A percentile compares a stretch with the other conserved stretches of the same genome.
These are phyloP conservation scores for Acarospora socialis DNA, from an alignment of 2,329 filamentous ascomycete species.

Conservation along the genomic window DNA sequence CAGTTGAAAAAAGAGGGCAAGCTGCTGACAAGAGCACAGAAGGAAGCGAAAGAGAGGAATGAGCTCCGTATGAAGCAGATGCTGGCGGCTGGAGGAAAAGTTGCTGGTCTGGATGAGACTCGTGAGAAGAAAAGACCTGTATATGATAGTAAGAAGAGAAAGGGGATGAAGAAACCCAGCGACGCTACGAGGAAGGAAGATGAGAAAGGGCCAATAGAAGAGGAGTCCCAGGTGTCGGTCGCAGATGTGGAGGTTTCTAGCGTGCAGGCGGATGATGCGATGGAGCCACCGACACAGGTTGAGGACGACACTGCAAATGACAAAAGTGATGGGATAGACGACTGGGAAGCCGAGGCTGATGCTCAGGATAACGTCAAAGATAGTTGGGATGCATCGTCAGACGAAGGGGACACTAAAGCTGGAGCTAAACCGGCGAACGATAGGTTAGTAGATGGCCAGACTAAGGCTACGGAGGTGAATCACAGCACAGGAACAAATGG, in stretches of 20 bases:
- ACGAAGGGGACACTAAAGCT: constrained; percentile 44
- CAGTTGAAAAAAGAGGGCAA: constrained; percentile 35
- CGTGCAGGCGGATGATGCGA: constrained; percentile 64
- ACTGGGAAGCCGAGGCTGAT: constrained; percentile 76
- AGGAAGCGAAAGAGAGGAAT: constrained; percentile 31
- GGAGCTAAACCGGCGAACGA: constrained; percentile 9
- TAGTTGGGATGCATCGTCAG: constrained; percentile 81
- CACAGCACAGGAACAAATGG: constrained; percentile 16
- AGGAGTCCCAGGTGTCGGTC: constrained; percentile 42
- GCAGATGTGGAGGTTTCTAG: constrained; percentile 66
- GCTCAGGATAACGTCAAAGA: constrained; percentile 69
- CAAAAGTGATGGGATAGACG: constrained; percentile 45
- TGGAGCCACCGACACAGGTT: constrained; percentile 45
- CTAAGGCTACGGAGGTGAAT: constrained; percentile 18
- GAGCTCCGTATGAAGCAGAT: constrained; percentile 36
- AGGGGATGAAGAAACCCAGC: constrained; percentile 44
- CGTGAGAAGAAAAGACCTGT: constrained; percentile 63
- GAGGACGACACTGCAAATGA: constrained; percentile 49
- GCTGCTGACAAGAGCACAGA: constrained; percentile 35
- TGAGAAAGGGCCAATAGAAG: constrained; percentile 38
- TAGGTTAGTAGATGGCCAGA: constrained; percentile 12
- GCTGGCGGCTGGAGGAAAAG: constrained; percentile 32
- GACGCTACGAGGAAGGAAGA: constrained; percentile 29
- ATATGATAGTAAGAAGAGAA: constrained; percentile 65
- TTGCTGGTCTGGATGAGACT: constrained; percentile 32